phyloP scores from a whole-genome alignment of 2,329 filamentous ascomycete species.

The Fusarium globosum region DNA sequence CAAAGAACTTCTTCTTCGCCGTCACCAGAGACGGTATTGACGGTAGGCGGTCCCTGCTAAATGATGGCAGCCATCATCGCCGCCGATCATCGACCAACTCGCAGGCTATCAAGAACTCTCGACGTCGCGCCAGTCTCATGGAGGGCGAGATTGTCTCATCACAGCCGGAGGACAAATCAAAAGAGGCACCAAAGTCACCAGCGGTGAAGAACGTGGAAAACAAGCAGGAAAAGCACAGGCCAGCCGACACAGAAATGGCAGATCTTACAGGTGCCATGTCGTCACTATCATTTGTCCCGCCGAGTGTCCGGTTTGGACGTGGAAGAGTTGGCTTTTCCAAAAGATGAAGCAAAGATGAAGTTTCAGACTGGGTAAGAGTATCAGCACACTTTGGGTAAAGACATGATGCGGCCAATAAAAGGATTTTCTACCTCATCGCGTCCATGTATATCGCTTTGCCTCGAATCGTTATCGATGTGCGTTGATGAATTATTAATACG shows the following conservation, averaged over 20 bases:
- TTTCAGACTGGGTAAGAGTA: constrained; percentile 43
- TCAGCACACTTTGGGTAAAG: constrained; percentile 50
- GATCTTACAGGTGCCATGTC: constrained; percentile 76
- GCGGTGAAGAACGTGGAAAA: constrained; percentile 25
- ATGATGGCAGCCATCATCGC: constrained; percentile 63
- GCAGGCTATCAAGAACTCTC: constrained; percentile 49
- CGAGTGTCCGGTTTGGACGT: constrained; percentile 73
- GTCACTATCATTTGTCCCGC: constrained; percentile 75
- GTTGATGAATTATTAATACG: constrained; percentile 34
- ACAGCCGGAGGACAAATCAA: constrained; percentile 24
- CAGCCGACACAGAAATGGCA: constrained; percentile 67
- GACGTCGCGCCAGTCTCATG: constrained; percentile 49
- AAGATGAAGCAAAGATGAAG: constrained; percentile 47
- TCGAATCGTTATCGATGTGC: constrained; percentile 7
- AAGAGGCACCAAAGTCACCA: constrained; percentile 31
- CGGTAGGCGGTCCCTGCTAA: constrained; percentile 80
- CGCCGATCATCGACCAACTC: constrained; percentile 59
- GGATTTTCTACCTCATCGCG: constrained; percentile 52
- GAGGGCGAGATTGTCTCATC: constrained; percentile 39
- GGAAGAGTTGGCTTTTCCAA: constrained; percentile 65
- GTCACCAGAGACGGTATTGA: constrained; percentile 93
- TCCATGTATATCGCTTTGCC: constrained; percentile 18
- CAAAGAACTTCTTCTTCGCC: constrained; percentile 86
- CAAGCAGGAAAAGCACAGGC: constrained; percentile 34
- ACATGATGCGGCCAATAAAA: constrained; percentile 47